Percentiles rank a stretch among this genome's conserved stretches.
phyloP scores from a whole-genome alignment of 371 early-diverging fungal genomes.

The Mucor sp. region DNA sequence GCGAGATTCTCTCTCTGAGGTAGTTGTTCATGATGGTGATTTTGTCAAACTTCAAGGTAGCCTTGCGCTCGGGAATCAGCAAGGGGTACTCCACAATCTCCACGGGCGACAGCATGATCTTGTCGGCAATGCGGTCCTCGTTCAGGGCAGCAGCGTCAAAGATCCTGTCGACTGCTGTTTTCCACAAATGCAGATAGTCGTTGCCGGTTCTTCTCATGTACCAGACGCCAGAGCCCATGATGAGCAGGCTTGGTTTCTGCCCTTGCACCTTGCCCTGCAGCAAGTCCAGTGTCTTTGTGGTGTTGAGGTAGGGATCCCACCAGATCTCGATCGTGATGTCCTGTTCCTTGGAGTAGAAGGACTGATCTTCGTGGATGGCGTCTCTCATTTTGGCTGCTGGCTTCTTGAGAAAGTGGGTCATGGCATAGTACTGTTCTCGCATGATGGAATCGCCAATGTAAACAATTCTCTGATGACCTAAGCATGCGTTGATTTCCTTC shows the following conservation, averaged over 20 bases:
- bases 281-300: conserved; percentile 38
- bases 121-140: conserved; percentile 36
- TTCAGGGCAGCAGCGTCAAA: conserved; percentile 28
- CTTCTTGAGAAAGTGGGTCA: conserved; percentile 45
- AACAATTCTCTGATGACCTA: conserved; percentile 44
- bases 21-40: conserved; percentile 62
- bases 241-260: conserved; percentile 46
- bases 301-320: conserved; percentile 71
- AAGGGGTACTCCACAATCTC: conserved; percentile 33
- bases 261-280: conserved; percentile 27
- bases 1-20: conserved; percentile 24
- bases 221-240: conserved; percentile 65
- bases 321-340: conserved; percentile 54
- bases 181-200: conserved; percentile 48
- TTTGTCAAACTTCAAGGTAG: conserved; percentile 41
- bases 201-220: conserved; percentile 49
- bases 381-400: conserved; percentile 28
- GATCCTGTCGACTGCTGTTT: conserved; percentile 44
- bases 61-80: conserved; percentile 42
- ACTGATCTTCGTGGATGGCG: conserved; percentile 40
- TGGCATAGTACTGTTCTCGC: conserved; percentile 61
- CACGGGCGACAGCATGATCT: conserved; percentile 38
- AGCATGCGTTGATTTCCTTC: conserved; percentile 47
- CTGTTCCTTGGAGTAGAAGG: conserved; percentile 25
- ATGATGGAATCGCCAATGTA: conserved; percentile 56